These are phyloP conservation scores for Camelina sativa DNA, from an alignment of 345 rosid species.

Conservation along the genomic window DNA sequence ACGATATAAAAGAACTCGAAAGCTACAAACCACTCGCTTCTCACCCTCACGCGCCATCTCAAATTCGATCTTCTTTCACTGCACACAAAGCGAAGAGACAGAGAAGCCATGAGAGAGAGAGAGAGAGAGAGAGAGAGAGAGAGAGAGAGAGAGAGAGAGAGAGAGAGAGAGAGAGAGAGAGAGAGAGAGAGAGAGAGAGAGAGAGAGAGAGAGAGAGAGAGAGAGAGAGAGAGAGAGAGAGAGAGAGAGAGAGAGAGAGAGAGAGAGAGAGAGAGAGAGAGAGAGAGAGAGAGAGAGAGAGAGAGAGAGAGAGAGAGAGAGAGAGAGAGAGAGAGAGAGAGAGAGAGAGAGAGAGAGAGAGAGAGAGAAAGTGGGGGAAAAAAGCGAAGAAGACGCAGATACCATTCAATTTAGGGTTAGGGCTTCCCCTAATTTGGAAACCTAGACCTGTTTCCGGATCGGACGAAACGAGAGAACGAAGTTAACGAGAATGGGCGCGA, in stretches of 20 bases:
- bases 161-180: constrained; percentile 16
- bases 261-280: constrained; percentile 19
- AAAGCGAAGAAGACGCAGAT: constrained; percentile 42
- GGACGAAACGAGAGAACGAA: constrained; percentile 26
- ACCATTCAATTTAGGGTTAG: constrained; percentile 55
- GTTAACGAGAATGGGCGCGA: constrained; percentile 64
- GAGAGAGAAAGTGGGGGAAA: constrained; percentile 4
- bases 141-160: constrained; percentile 20
- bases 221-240: constrained; percentile 15
- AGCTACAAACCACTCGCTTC: constrained; percentile 43
- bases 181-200: constrained; percentile 18
- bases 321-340: constrained; percentile 21
- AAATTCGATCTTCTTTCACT: constrained; percentile 37
- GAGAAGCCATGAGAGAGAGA: constrained; percentile 14
- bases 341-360: constrained; percentile 16
- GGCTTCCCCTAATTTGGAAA: constrained; percentile 60
- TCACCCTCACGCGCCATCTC: constrained; percentile 46
- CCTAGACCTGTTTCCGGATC: constrained; percentile 23
- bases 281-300: constrained; percentile 17
- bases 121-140: constrained; percentile 19
- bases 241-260: constrained; percentile 20
- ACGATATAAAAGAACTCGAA: neutral
- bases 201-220: constrained; percentile 19
- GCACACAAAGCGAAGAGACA: constrained; percentile 40
- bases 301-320: constrained; percentile 15